Base-by-base conservation (phyloP, 345 rosid genomes). In the Stellera chamaejasme region DNA sequence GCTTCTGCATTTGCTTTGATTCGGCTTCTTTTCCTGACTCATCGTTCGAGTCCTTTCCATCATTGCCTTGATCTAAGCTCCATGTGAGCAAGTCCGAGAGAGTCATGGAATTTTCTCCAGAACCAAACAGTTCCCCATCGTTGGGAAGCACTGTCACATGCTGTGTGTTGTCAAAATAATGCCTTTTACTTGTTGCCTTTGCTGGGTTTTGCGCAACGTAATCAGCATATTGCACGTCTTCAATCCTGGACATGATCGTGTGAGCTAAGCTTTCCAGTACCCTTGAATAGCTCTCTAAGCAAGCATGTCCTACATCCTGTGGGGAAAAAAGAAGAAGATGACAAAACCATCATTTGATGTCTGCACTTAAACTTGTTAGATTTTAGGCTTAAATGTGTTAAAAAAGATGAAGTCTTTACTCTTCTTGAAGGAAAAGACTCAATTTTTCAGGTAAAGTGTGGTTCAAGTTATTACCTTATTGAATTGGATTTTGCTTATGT, bases 261-360 rank as follows among this genome's bases (percentile, higher is more conserved):
- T 67, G 82, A 53, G 96, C 97, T 82, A 93, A 83, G 87, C 91
- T 93, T 70, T 87, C 99, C 10, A 92, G 67, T 63, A 88, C 75
- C 62, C 98, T 78, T 13, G 98, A 92, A 68, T 92, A 92, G 71
- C 98, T 93, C 72, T 93, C 99, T 4, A 89, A 69, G 55, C 84
- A 68, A 9, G 99, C 94, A 41, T 93, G 97, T 3, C 99, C 99
- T 15, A 93, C 79, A 65, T 89, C 99, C 89, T 85, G 78, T 50
- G 5, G 60, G 10, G 49, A 25, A 60, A 61, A 53, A 19, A 19
- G 23, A 19, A 19, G 23, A 19, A 19, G 23, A 19, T 19, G 11
- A 57, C 44, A 14, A 11, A 46, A 52, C 46, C 58, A 4, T 46
- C 19, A 46, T 46, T 13, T 15, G 7, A n/a, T 50, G 13, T 50